Base-by-base conservation (phyloP, 1,284 basidiomycete species). In the Melampsora larici-populina region DNA sequence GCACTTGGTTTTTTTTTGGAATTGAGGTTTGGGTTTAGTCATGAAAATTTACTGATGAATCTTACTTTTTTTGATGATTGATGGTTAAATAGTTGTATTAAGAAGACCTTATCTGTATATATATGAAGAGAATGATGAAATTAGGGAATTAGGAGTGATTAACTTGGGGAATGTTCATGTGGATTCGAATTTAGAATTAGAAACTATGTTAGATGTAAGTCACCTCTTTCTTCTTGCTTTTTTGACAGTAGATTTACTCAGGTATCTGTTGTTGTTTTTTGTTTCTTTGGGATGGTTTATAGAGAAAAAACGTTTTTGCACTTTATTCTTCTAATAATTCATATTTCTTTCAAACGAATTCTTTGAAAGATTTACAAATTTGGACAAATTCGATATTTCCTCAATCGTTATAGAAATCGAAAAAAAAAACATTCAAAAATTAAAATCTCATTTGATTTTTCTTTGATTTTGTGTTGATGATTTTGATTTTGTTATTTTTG, bases 131-230 rank as follows among this genome's bases (percentile, higher is more conserved):
- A 90, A 89, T 9, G 89, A 89, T 80, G 93, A 97, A 84, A 83
- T 91, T 21, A 91, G 94, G 81, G 94, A 97, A 84, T 86, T 90
- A 8, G 90, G 90, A 49, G 87, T 97, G 72, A 90, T 98, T 82
- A 93, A 92, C 83, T 87, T 98, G 66, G 88, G 87, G 31, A 90
- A 90, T 46, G 92, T 94, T 63, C 92, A 92, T 80, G 90, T 97
- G 21, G 92, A 93, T 82, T 89, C 89, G 80, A 93, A 92, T 82
- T 89, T 91, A 33, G 91, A 92, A 80, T 93, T 97, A 83, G 93
- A 95, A 84, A 85, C 86, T 60, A 87, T 98, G 78, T 88, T 97
- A 64, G 92, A 90, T 82, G 94, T 95, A 84, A 84, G 92, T 81
- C 2, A 26, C n/a, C 64, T 15, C 21, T 46, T 29, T 48, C n/a